A percentile compares a stretch with the other conserved stretches of the same genome.
These are phyloP conservation scores for Lycium ferocissimum DNA, from an alignment of 257 asterid species.

Conservation along the genomic window DNA sequence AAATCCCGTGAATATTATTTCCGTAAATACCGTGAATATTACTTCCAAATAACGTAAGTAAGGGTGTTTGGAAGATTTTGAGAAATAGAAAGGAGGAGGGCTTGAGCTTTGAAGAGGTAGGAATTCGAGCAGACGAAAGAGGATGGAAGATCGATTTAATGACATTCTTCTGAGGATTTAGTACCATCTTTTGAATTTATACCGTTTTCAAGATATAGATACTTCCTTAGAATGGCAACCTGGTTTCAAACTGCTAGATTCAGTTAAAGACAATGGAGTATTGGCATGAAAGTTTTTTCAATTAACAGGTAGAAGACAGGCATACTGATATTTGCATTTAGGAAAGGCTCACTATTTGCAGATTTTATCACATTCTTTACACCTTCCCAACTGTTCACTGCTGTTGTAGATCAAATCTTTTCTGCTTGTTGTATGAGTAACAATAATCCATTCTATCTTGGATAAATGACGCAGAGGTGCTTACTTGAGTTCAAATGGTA, in stretches of 20 bases:
- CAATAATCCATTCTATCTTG: neutral
- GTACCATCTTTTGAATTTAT: neutral
- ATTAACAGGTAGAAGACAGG: neutral
- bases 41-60: neutral
- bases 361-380: neutral
- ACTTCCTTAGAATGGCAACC: constrained; percentile 12
- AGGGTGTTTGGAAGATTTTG: neutral
- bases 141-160: neutral
- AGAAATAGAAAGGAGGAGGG: constrained; percentile 7
- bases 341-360: neutral
- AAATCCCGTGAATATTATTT: too few species aligned
- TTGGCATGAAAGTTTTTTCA: neutral
- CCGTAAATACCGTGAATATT: too few species aligned
- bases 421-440: neutral
- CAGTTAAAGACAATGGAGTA: neutral
- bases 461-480: neutral
- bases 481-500: constrained; percentile 4
- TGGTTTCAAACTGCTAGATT: constrained; percentile 1
- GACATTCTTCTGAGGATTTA: neutral
- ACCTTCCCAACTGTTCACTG: neutral
- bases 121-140: neutral
- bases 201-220: neutral
- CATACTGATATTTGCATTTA: neutral
- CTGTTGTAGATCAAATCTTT: constrained; percentile 5
- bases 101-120: neutral